Percentiles rank a stretch among this genome's conserved stretches.
These are phyloP conservation scores for Fimicolochytrium jonesii DNA, from an alignment of 192 early-diverging fungal genomes.

Conservation along the genomic window DNA sequence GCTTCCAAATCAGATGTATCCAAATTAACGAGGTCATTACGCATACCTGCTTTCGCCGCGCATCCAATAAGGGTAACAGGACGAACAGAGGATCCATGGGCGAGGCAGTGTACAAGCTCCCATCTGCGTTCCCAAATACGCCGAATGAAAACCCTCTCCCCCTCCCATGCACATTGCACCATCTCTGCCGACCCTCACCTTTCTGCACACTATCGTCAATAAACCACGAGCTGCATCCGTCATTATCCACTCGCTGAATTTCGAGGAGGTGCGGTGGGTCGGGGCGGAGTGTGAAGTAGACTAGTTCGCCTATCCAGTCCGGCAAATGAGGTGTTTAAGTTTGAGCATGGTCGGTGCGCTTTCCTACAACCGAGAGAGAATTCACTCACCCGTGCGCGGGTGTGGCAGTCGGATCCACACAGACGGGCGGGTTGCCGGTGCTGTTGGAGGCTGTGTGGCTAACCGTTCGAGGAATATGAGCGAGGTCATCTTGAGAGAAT, in stretches of 20 bases:
- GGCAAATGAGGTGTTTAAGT: neutral
- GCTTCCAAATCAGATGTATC: no score
- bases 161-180: no score
- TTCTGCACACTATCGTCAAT: conserved; percentile 15
- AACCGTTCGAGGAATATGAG: no score
- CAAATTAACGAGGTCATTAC: no score
- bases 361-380: neutral
- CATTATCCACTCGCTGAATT: conserved; percentile 11
- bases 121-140: no score
- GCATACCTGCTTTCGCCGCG: conserved; percentile 6
- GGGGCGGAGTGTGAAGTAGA: neutral
- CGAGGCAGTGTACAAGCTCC: conserved; percentile 10
- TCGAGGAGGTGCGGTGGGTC: conserved; percentile 10
- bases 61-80: conserved; percentile 15
- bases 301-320: conserved; percentile 7
- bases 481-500: no score
- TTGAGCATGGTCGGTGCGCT: neutral
- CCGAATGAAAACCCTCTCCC: no score
- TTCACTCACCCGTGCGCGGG: conserved; percentile 8
- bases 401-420: conserved; percentile 9
- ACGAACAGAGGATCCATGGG: conserved; percentile 25
- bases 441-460: no score
- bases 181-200: neutral
- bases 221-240: conserved; percentile 16
- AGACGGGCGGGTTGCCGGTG: no score